Evolutionary conservation across 1,139 yeast species (phyloP), one percentile per base, ranked within the genome.

Genomic region (Blastobotrys persicus): DNA sequence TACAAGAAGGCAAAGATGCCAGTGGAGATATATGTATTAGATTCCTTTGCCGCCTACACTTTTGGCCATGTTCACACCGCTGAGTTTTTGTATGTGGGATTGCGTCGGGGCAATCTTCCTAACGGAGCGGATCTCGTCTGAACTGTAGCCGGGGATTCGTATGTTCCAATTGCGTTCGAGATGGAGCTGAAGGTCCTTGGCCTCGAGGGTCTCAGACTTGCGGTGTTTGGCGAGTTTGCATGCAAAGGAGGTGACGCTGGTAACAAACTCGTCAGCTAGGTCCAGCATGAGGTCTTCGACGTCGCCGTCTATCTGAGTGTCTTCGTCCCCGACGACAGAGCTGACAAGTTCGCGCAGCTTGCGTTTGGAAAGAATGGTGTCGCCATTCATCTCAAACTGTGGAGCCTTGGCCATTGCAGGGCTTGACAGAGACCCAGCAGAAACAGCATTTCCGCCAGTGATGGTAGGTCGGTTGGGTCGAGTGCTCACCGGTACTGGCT

Each of bases 91-190:
- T 53, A 75, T 79, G 64, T 92, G 91, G 26, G 80, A 71, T 18
- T 78, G 68, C 39, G 87, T 82, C 2, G 97, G 92, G 48, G 78
- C 83, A 79, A 89, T 83, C 65, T 86, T 85, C 58, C 96, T 76
- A 19, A 88, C 84, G 55, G 88, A 81, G 59, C 95, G 77, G 43
- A 91, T 85, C 62, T 91, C 98, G 68, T 92, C 98, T 58, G 88
- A 80, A 14, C 95, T 80, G 67, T 83, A 88, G 1, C 98, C 98
- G 0, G 98, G 98, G 26, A 92, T 80, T 58, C 95, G 79, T 53
- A 92, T 88, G 65, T 91, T 91, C 98, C 98, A 92, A 65, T 91
- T 92, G 58, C 91, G 80, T 62, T 94, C 98, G 59, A 92, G 73
- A 66, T 92, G 96, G 51, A 92, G 71, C 68, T 92, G 98, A 46